Evolutionary conservation across 2,329 filamentous ascomycete species (phyloP).

Genomic region (Xylariaceae sp.): DNA sequence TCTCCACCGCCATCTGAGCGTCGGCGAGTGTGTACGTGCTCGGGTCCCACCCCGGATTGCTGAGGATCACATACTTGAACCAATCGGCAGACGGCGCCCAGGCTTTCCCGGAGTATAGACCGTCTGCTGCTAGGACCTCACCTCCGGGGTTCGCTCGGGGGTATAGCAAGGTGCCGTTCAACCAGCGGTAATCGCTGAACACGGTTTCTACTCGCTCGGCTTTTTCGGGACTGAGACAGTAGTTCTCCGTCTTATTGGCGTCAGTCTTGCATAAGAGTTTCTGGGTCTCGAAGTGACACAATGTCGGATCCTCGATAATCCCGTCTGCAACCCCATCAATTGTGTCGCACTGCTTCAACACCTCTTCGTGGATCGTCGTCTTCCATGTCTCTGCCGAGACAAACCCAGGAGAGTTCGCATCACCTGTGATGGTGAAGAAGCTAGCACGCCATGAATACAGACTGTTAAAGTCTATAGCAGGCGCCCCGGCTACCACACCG

Average conservation of each 20-base stretch:
- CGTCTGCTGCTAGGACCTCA: constrained; percentile 35
- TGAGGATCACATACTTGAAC: constrained; percentile 43
- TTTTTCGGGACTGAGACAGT: constrained; percentile 40
- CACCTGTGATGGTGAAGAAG: constrained; percentile 37
- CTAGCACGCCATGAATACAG: constrained; percentile 36
- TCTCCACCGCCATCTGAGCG: constrained; percentile 18
- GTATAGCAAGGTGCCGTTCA: constrained; percentile 41
- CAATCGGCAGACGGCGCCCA: constrained; percentile 41
- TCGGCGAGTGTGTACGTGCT: constrained; percentile 33
- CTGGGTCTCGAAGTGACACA: constrained; percentile 34
- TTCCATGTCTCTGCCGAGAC: constrained; percentile 22
- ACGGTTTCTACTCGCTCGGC: constrained; percentile 38
- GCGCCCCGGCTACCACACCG: constrained; percentile 47
- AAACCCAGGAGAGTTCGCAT: constrained; percentile 28
- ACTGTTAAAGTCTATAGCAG: constrained; percentile 35
- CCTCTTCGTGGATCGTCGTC: constrained; percentile 30
- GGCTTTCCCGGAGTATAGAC: constrained; percentile 34
- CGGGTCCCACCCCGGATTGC: constrained; percentile 37
- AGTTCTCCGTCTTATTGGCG: constrained; percentile 23
- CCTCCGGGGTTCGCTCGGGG: constrained; percentile 44
- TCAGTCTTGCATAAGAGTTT: constrained; percentile 29
- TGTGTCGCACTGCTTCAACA: constrained; percentile 35
- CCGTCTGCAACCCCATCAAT: constrained; percentile 36
- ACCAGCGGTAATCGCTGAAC: constrained; percentile 38
- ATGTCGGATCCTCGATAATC: constrained; percentile 35